Base-by-base conservation (phyloP, 306 rosid species). In the Gynostemma pentaphyllum region DNA sequence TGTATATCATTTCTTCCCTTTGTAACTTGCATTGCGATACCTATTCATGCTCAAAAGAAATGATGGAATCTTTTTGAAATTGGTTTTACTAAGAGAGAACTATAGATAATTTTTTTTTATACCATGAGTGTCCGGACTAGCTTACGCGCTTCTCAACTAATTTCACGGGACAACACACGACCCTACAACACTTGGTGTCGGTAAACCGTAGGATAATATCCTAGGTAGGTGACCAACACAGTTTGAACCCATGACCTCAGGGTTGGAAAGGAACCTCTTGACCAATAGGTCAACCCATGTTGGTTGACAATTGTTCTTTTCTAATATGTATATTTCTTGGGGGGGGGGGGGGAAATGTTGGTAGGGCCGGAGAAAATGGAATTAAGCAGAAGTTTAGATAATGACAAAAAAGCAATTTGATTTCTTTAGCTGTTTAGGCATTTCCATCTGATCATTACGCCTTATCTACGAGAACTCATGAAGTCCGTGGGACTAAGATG, bases 1-100 rank as follows among this genome's bases (percentile, higher is more conserved):
- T 61, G 23, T 60, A 45, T 42, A 36, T 40, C 23, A 1, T 64
- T 39, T 48, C 45, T 42, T 54, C 55, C 14, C 56, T 53, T 71
- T 34, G 21, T 29, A 8, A 29, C 61, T 44, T 50, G 18, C 48
- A 15, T 64, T 63, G 30, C 15, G 30, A 14, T 55, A n/a, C 5
- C 34, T 59, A 23, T 62, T 27, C 4, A 3, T 62, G 67, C 52
- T 40, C 50, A 23, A 40, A 62, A 62, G n/a, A 41, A 42, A 30
- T n/a, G 28, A 57, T 64, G 51, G 52, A 12, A 29, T 53, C 39
- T 34, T 28, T 57, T 22, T 37, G 51, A 27, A 12, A 46, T 46
- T 66, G 48, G 1, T 42, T 61, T 13, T 45, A 64, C 27, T 28
- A 64, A 32, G 52, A 64, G 29, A 53, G 16, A 29, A 29, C n/a